These are phyloP conservation scores for Neurospora sp. DNA, from an alignment of 495 filamentous ascomycete genomes.

Conservation along the genomic window DNA sequence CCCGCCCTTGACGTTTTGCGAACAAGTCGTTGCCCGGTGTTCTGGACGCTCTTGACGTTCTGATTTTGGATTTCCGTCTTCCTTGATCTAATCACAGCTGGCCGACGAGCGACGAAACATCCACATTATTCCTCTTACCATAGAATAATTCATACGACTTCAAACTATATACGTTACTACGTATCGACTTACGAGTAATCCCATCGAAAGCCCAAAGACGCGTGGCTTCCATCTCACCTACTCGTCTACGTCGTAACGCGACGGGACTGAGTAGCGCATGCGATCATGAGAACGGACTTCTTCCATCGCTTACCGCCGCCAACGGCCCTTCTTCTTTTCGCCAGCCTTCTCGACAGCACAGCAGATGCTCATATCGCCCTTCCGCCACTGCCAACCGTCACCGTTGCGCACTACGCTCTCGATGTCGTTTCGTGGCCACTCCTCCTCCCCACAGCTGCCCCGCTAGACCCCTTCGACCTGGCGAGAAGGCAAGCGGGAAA, in stretches of 20 bases:
- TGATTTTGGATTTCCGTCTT: background rate
- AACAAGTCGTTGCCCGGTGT: background rate
- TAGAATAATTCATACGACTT: background rate
- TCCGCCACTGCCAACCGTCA: constrained; percentile 24
- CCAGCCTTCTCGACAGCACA: constrained; percentile 23
- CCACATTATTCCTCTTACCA: background rate
- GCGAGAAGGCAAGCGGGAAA: constrained; percentile 29
- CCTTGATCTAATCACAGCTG: background rate
- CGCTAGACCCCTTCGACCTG: constrained; percentile 23
- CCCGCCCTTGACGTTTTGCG: background rate
- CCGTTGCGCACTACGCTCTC: constrained; percentile 28
- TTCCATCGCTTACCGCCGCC: constrained; percentile 33
- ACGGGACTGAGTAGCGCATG: background rate
- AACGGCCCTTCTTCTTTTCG: constrained; percentile 31
- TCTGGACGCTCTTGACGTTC: background rate
- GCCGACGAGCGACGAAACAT: background rate
- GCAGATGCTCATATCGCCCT: constrained; percentile 24
- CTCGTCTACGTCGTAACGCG: background rate
- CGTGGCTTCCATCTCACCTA: background rate
- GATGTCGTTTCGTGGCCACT: constrained; percentile 33
- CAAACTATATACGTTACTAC: background rate
- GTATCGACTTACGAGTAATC: background rate
- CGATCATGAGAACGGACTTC: constrained; percentile 22
- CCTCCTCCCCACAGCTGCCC: constrained; percentile 28
- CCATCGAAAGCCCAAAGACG: background rate